Base-by-base conservation (phyloP, 495 filamentous ascomycete genomes). In the Podospora australis region DNA sequence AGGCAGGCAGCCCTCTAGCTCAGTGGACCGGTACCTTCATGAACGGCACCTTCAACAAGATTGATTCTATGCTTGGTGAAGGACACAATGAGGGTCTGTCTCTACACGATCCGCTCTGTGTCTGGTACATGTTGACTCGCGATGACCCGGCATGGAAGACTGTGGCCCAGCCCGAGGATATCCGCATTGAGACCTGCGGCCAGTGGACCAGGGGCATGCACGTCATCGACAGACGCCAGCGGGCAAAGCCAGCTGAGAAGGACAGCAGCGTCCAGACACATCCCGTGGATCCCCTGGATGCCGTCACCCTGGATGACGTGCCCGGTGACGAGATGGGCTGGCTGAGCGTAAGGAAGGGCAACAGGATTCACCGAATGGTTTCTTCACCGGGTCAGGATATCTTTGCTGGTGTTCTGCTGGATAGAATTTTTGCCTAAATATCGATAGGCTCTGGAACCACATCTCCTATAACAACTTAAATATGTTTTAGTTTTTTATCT, bases 201-300 rank as follows among this genome's bases (percentile, higher is more conserved):
- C 91, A 97, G 67, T 98, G 92, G 92, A 96, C 91, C 44, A 72
- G 85, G 35, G 92, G 92, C 2, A 87, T 89, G 83, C 90, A 88
- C 62, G 77, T 97, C 14, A 71, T 88, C 26, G 94, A 98, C 66
- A 70, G 80, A 8, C 74, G 92, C 11, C 75, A 68, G 38, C 64
- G 77, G 38, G 81, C 80, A 53, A 79, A 72, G 49, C 70, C 79
- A 2, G 69, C 66, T 9, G 79, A 82, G 26, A 64, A 69, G 34
- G 61, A 51, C 19, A 66, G 58, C 40, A 65, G 60, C 29, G 74
- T 86, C 46, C 67, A 71, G 30, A 64, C 64, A 25, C 41, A 64
- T 23, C 55, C 59, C 2, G 53, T 49, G 16, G 61, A 62, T 16
- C 63, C 63, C 13, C 40, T 64, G 49, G 59, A 68, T 39, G 50